Evolutionary conservation across 2,329 filamentous ascomycete species (phyloP).

Genomic region (Davidsoniella neocaledoniae): DNA sequence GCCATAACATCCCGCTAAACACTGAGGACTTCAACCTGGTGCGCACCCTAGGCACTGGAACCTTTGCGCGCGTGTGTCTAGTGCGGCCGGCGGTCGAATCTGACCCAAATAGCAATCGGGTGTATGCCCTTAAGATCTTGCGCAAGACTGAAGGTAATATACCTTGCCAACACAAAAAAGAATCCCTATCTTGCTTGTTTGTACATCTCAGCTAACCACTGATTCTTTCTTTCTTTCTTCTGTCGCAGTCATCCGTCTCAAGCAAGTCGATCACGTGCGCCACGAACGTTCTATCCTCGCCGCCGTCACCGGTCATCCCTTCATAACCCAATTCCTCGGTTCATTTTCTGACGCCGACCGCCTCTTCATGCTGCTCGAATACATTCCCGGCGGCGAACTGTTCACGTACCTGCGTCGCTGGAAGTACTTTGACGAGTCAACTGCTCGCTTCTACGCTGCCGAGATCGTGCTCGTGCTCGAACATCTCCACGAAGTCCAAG

Average conservation of each 20-base stretch:
- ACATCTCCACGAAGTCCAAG: conserved; percentile 63
- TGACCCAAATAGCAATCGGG: conserved; percentile 39
- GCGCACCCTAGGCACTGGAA: conserved; percentile 63
- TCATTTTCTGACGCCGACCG: conserved; percentile 68
- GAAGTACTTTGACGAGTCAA: conserved; percentile 62
- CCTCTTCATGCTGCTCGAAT: conserved; percentile 70
- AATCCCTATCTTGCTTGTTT: not conserved
- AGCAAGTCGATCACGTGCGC: conserved; percentile 74
- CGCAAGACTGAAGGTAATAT: conserved; percentile 38
- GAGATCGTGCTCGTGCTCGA: conserved; percentile 72
- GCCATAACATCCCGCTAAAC: conserved; percentile 15
- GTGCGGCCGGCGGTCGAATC: conserved; percentile 44
- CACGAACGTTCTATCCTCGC: conserved; percentile 66
- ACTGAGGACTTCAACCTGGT: conserved; percentile 53
- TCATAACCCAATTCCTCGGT: conserved; percentile 63
- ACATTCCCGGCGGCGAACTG: conserved; percentile 68
- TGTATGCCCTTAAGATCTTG: conserved; percentile 71
- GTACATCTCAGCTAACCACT: not conserved
- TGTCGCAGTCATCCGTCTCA: conserved; percentile 52
- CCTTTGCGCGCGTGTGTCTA: conserved; percentile 69
- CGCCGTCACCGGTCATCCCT: conserved; percentile 64
- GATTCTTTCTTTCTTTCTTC: not conserved
- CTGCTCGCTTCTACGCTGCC: conserved; percentile 66
- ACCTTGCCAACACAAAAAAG: not conserved
- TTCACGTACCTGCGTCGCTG: conserved; percentile 68